phyloP scores from a whole-genome alignment of 2,329 filamentous ascomycete genomes.

The Xylariaceae sp. region DNA sequence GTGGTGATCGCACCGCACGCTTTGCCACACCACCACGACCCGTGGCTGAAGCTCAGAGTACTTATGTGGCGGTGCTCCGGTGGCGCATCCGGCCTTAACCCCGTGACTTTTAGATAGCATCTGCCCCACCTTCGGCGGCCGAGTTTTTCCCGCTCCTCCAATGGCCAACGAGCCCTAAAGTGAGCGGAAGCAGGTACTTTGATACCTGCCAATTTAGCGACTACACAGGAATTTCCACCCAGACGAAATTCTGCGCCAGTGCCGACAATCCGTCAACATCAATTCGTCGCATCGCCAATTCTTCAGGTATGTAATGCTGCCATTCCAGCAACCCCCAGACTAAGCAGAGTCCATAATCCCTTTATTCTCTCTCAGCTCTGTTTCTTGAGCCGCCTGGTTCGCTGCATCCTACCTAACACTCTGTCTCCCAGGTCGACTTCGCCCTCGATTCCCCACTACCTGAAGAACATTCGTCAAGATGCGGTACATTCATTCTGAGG shows the following conservation, averaged over 20 bases:
- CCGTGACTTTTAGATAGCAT: too few species aligned
- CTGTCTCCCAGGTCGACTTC: constrained; percentile 27
- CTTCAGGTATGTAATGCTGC: constrained; percentile 28
- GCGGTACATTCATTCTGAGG: constrained; percentile 99
- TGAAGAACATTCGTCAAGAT: constrained; percentile 67
- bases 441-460: constrained; percentile 41
- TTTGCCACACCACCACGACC: not conserved
- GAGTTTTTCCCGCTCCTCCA: constrained; percentile 20
- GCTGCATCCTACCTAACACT: constrained; percentile 8
- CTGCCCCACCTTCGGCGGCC: constrained; percentile 13
- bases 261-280: constrained; percentile 28
- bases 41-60: constrained; percentile 13
- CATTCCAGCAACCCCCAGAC: not conserved
- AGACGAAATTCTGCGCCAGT: constrained; percentile 30
- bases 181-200: constrained; percentile 22
- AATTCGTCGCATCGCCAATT: constrained; percentile 32
- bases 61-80: constrained; percentile 7
- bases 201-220: constrained; percentile 32
- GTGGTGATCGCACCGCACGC: not conserved
- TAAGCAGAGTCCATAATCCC: not conserved
- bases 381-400: not conserved
- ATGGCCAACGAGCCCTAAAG: constrained; percentile 21
- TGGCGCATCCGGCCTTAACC: not conserved
- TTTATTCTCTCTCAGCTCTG: not conserved
- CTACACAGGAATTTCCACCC: constrained; percentile 31